Conservation (phyloP, 2,329 filamentous ascomycete genomes). For the Dactylonectria estremocensis region DNA sequence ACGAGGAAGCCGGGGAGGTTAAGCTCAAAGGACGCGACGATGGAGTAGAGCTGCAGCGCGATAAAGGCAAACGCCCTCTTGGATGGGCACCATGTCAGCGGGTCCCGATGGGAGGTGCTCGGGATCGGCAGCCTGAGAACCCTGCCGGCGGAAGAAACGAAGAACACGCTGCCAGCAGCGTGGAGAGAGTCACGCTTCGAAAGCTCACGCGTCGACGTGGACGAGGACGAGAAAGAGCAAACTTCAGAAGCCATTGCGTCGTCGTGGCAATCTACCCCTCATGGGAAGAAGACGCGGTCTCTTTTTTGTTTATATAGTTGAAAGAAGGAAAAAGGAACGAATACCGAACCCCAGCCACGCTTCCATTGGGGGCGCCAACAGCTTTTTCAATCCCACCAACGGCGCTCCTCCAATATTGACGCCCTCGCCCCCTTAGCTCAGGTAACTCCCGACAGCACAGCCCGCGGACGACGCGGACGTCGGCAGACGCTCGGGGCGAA, state of each 20-base stretch:
- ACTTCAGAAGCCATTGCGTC: not conserved
- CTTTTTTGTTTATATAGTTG: too few relatives aligned
- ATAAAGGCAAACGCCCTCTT: conserved; percentile 30
- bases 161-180: conserved; percentile 45
- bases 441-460: not conserved
- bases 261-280: too few relatives aligned
- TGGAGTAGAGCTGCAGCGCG: conserved; percentile 27
- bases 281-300: too few relatives aligned
- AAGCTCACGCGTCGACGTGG: not conserved
- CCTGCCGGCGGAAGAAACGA: conserved; percentile 36
- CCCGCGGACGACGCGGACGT: not conserved
- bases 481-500: too few relatives aligned
- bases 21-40: conserved; percentile 25
- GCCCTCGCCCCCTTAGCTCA: not conserved
- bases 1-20: conserved; percentile 30
- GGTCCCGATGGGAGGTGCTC: conserved; percentile 35
- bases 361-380: too few relatives aligned
- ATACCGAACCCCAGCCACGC: not conserved
- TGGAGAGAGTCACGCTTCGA: conserved; percentile 36
- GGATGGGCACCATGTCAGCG: conserved; percentile 35
- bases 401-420: not conserved
- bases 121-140: conserved; percentile 40
- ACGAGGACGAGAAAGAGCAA: not conserved
- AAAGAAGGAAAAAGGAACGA: not conserved
- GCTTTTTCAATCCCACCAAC: not conserved